Evolutionary conservation across 2,329 filamentous ascomycete genomes (phyloP).

Genomic region (Trichoderma breve): DNA sequence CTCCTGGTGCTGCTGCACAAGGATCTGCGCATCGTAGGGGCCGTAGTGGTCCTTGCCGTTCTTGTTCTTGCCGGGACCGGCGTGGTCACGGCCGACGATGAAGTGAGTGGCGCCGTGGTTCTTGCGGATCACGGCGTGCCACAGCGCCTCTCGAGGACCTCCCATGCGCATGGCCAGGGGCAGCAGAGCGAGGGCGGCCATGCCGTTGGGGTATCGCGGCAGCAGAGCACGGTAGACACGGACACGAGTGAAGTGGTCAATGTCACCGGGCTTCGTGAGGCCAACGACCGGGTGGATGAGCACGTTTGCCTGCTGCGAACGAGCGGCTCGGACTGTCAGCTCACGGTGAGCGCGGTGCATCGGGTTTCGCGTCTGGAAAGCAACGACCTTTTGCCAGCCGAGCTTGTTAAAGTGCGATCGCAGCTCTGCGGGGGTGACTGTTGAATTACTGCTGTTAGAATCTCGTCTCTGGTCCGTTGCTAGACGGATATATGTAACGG

Average conservation of each 20-base stretch:
- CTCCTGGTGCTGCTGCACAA: conserved; percentile 92
- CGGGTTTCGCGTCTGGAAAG: conserved; percentile 98
- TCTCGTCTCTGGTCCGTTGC: neutral
- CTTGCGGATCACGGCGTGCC: conserved; percentile 99
- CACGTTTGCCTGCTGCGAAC: conserved; percentile 94
- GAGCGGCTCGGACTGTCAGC: conserved; percentile 93
- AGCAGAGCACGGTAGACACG: conserved; percentile 97
- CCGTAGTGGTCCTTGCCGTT: conserved; percentile 96
- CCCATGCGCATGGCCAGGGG: conserved; percentile 99
- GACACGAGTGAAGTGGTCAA: conserved; percentile 99
- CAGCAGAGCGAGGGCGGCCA: conserved; percentile 93
- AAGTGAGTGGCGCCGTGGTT: conserved; percentile 99
- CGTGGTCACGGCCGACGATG: conserved; percentile 98
- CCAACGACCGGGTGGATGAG: conserved; percentile 98
- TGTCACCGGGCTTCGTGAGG: conserved; percentile 97
- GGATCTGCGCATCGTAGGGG: conserved; percentile 93
- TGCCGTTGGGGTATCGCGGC: conserved; percentile 96
- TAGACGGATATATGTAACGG: neutral
- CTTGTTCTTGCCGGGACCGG: conserved; percentile 97
- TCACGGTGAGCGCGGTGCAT: conserved; percentile 99
- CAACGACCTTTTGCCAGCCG: conserved; percentile 94
- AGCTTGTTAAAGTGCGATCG: conserved; percentile 98
- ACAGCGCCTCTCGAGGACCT: conserved; percentile 95
- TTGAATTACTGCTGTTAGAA: neutral
- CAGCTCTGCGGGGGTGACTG: conserved; percentile 89